Conservation (phyloP, 1,284 basidiomycete genomes). For the Boletus smithii region DNA sequence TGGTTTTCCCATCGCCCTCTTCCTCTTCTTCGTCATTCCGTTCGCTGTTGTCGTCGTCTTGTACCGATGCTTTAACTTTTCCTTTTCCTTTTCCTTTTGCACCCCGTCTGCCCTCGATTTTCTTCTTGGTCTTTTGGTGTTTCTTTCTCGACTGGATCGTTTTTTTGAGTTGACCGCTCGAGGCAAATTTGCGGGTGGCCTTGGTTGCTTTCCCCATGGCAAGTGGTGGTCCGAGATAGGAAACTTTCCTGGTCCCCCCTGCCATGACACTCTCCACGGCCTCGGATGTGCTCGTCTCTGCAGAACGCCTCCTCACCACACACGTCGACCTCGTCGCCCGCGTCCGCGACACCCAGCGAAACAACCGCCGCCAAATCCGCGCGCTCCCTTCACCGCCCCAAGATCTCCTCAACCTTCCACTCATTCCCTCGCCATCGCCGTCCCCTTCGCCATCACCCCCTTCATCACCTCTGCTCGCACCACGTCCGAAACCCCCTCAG, state of each 20-base stretch:
- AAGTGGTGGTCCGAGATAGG: conserved; percentile 11
- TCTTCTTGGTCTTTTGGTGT: conserved; percentile 71
- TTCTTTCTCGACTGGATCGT: conserved; percentile 77
- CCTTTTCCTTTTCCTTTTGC: conserved; percentile 36
- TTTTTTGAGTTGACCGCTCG: conserved; percentile 84
- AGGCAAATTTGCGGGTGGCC: conserved; percentile 81
- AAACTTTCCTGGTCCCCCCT: conserved; percentile 8
- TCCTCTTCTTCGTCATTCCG: conserved; percentile 35
- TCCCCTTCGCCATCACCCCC: conserved; percentile 45
- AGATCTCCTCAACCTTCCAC: conserved; percentile 44
- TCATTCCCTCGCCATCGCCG: conserved; percentile 48
- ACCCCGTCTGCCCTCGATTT: conserved; percentile 59
- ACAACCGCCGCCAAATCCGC: conserved; percentile 40
- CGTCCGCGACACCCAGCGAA: conserved; percentile 42
- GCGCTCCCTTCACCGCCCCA: conserved; percentile 38
- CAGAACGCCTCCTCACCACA: conserved; percentile 48
- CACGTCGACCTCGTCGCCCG: conserved; percentile 45
- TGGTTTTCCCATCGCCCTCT: neutral
- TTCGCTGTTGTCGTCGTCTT: conserved; percentile 39
- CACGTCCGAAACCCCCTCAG: conserved; percentile 34
- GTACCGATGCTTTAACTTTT: too few relatives aligned
- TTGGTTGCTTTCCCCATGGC: conserved; percentile 56
- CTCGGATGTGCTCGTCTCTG: conserved; percentile 45
- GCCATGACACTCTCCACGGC: conserved; percentile 22
- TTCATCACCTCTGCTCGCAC: conserved; percentile 42